Conservation (phyloP, 768 basidiomycete genomes). For the Leccinum arenicola region DNA sequence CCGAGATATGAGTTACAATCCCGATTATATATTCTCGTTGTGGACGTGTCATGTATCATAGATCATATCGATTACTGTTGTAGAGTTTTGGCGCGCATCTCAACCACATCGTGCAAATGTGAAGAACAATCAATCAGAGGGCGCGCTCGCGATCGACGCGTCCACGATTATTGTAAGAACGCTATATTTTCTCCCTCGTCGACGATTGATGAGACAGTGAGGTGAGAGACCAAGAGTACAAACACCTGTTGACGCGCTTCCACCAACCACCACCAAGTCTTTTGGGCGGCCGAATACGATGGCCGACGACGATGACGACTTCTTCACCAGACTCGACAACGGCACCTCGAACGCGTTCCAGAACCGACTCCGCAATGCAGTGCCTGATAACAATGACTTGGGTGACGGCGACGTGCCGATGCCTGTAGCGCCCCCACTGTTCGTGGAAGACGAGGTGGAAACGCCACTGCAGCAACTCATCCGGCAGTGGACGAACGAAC, state of each 20-base stretch:
- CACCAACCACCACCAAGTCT: too few species aligned
- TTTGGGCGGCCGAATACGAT: neutral
- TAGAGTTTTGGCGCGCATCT: neutral
- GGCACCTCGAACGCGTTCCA: conserved; percentile 19
- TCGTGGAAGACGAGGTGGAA: conserved; percentile 41
- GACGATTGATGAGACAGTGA: neutral
- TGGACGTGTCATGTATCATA: conserved; percentile 9
- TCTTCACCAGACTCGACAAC: conserved; percentile 27
- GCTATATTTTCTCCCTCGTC: neutral
- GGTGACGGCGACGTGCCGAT: conserved; percentile 27
- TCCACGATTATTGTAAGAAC: neutral
- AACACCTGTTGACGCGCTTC: neutral
- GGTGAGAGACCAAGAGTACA: neutral
- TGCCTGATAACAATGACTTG: conserved; percentile 24
- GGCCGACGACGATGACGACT: conserved; percentile 22
- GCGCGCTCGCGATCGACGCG: neutral
- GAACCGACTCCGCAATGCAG: conserved; percentile 38
- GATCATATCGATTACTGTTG: conserved; percentile 5
- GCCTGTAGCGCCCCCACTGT: conserved; percentile 24
- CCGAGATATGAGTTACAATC: neutral
- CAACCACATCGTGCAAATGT: neutral
- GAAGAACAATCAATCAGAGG: neutral
- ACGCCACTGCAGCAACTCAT: conserved; percentile 69
- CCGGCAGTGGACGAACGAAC: conserved; percentile 84
- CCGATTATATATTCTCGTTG: neutral